phyloP scores from a whole-genome alignment of 2,329 filamentous ascomycete genomes.

The Blastomyces percursus region DNA sequence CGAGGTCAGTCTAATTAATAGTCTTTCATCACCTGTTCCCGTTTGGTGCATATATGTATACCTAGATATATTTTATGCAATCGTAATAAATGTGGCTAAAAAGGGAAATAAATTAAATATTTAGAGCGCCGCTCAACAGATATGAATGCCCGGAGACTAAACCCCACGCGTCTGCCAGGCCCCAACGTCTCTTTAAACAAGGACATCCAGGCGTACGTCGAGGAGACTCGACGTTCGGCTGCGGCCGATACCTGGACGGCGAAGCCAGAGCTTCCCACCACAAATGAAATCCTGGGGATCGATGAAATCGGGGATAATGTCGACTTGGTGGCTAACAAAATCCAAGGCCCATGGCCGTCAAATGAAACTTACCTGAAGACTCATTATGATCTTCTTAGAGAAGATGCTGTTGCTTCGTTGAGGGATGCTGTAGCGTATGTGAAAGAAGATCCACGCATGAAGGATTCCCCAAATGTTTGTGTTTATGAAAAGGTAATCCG shows the following conservation, averaged over 20 bases:
- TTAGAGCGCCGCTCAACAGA: background rate
- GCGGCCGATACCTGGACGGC: conserved; percentile 23
- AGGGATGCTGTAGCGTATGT: conserved; percentile 54
- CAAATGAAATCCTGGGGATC: conserved; percentile 28
- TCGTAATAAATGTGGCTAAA: background rate
- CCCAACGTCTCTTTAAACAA: conserved; percentile 16
- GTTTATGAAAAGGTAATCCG: conserved; percentile 58
- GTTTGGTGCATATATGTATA: background rate
- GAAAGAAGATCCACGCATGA: conserved; percentile 41
- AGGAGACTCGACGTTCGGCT: conserved; percentile 12
- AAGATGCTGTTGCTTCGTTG: conserved; percentile 60
- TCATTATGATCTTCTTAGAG: conserved; percentile 65
- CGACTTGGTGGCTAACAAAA: conserved; percentile 42
- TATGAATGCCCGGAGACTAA: background rate
- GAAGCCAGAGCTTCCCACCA: conserved; percentile 32
- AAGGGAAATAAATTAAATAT: background rate
- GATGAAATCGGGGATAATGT: conserved; percentile 17
- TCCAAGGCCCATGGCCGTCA: conserved; percentile 47
- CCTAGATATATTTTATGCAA: background rate
- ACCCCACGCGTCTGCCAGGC: background rate
- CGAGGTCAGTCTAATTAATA: background rate
- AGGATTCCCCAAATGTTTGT: conserved; percentile 47
- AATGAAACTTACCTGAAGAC: conserved; percentile 57
- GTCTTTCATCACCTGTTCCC: background rate
- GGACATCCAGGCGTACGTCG: conserved; percentile 24